These are phyloP conservation scores for Eucalyptus marginata DNA, from an alignment of 345 rosid species.

Conservation along the genomic window DNA sequence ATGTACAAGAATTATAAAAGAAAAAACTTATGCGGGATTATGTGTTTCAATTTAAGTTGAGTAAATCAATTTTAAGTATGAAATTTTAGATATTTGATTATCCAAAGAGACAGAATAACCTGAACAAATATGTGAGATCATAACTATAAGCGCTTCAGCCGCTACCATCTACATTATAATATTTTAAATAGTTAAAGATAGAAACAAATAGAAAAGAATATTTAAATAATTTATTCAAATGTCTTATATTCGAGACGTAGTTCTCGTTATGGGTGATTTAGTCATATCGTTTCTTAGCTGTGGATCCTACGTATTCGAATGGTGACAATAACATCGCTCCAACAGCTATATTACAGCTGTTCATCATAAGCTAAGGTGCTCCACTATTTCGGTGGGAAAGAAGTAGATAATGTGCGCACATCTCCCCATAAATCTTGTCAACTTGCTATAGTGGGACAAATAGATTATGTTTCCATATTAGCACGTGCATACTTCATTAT, in stretches of 20 bases:
- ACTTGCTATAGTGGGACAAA: neutral
- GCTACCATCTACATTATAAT: too few species aligned
- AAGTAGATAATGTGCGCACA: neutral
- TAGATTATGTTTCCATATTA: neutral
- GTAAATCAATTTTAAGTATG: neutral
- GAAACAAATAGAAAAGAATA: neutral
- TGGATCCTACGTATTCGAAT: neutral
- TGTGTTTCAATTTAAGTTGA: neutral
- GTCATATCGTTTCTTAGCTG: neutral
- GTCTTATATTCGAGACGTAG: neutral
- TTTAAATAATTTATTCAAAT: neutral
- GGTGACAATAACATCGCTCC: neutral
- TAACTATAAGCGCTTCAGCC: fast-evolving
- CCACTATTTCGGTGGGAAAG: neutral
- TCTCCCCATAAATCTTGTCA: neutral
- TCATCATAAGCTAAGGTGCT: neutral
- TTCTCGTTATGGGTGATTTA: neutral
- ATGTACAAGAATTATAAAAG: neutral
- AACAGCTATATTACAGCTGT: neutral
- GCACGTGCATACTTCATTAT: neutral
- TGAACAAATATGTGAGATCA: neutral
- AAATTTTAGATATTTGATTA: neutral
- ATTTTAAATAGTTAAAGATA: too few species aligned
- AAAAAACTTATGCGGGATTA: neutral
- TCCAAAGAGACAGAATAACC: fast-evolving